Evolutionary conservation across 176 grass and related monocot species (phyloP).

Genomic region (Oryza meridionalis): DNA sequence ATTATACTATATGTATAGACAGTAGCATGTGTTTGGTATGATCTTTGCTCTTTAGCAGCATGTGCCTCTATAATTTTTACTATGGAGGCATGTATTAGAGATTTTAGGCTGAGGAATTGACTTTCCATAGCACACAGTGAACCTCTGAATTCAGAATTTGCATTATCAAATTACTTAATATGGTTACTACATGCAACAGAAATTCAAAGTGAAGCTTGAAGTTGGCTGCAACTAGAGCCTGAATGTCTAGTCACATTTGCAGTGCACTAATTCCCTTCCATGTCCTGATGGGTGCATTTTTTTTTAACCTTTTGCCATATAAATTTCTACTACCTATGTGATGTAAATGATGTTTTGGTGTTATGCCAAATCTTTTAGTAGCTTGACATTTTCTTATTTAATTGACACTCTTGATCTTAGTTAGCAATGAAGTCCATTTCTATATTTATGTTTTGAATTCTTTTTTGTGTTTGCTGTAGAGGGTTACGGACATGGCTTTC

Average conservation of each 20-base stretch:
- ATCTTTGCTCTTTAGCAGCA: too few species aligned
- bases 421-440: conserved; percentile 21
- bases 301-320: not conserved
- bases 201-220: conserved; percentile 12
- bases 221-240: not conserved
- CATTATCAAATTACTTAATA: conserved; percentile 8
- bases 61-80: too few species aligned
- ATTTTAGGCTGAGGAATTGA: not conserved
- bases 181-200: not conserved
- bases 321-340: not conserved
- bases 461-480: conserved; percentile 66
- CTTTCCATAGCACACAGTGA: not conserved
- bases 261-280: not conserved
- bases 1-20: not conserved
- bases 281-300: not conserved
- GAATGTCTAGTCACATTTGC: conserved; percentile 18
- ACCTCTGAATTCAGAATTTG: conserved; percentile 7
- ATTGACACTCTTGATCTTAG: not conserved
- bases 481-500: conserved; percentile 97
- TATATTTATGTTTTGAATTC: conserved; percentile 36
- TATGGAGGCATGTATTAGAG: too few species aligned
- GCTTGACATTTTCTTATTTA: not conserved
- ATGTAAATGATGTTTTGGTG: not conserved
- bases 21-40: too few species aligned
- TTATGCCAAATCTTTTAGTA: not conserved